Evolutionary conservation across 306 rosid species (phyloP).

Genomic region (Carpinus fangiana): DNA sequence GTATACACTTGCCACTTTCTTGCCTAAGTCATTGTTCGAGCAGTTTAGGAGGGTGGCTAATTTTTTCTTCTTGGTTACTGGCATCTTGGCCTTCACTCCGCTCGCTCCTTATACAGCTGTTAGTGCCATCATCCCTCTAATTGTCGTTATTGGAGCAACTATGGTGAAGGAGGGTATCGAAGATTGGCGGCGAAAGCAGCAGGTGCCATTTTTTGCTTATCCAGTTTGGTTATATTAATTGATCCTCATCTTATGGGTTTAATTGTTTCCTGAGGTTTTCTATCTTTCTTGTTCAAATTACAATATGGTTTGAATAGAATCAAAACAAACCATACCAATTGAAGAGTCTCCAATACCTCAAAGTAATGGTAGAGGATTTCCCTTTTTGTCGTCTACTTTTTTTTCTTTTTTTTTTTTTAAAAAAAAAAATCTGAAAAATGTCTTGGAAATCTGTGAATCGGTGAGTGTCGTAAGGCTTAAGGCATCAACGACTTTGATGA

Average conservation of each 20-base stretch:
- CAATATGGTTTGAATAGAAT: conserved; percentile 19
- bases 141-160: conserved; percentile 59
- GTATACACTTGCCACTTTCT: conserved; percentile 70
- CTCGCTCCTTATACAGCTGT: conserved; percentile 84
- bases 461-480: not conserved
- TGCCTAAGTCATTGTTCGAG: conserved; percentile 94
- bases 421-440: not conserved
- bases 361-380: not conserved
- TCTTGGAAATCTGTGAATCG: not conserved
- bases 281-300: conserved; percentile 12
- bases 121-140: conserved; percentile 77
- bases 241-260: conserved; percentile 5
- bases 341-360: not conserved
- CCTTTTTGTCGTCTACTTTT: not conserved
- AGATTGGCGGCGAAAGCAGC: conserved; percentile 76
- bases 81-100: conserved; percentile 69
- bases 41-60: conserved; percentile 98
- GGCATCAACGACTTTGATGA: not conserved
- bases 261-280: conserved; percentile 1
- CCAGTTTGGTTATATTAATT: conserved; percentile 13
- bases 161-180: conserved; percentile 87
- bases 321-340: conserved; percentile 20
- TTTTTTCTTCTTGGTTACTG: conserved; percentile 77
- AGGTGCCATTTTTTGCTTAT: conserved; percentile 51
- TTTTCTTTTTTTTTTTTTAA: not conserved